These are phyloP conservation scores for Hanseniaspora nectarophila DNA, from an alignment of 805 yeast species.

Conservation along the genomic window DNA sequence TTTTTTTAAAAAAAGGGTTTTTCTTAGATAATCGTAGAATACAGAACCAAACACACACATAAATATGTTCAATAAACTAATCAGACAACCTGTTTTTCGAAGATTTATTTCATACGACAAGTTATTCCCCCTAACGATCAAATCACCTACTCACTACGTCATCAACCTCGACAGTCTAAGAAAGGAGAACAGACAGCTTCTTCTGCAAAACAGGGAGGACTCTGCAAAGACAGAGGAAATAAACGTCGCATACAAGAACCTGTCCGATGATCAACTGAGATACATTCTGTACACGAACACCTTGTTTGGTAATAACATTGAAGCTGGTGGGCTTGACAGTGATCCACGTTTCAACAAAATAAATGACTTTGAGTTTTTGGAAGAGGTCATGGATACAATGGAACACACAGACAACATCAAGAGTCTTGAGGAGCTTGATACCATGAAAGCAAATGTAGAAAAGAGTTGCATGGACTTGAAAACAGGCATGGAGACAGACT, in stretches of 20 bases:
- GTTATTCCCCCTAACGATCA: constrained; percentile 6
- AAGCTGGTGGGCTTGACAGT: background rate
- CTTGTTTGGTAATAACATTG: background rate
- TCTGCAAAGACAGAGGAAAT: background rate
- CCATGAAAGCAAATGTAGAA: background rate
- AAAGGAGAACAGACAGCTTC: constrained; percentile 63
- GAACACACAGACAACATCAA: constrained; percentile 5
- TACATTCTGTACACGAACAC: constrained; percentile 1
- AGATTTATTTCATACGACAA: constrained; percentile 36
- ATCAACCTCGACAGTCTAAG: constrained; percentile 46
- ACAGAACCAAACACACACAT: background rate
- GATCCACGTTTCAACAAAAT: constrained; percentile 10
- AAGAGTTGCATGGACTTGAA: background rate
- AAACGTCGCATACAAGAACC: constrained; percentile 20
- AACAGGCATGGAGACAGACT: constrained; percentile 4
- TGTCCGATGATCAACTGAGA: constrained; percentile 16
- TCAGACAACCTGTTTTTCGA: constrained; percentile 19
- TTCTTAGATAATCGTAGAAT: too few species aligned
- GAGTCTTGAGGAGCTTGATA: background rate
- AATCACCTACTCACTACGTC: background rate
- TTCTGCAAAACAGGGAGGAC: constrained; percentile 31
- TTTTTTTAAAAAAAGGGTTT: too few species aligned
- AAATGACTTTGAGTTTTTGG: constrained; percentile 16
- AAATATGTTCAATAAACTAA: background rate
- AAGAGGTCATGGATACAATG: constrained; percentile 16